These are phyloP conservation scores for Pseudopyrenochaeta lycopersici DNA, from an alignment of 2,329 filamentous ascomycete genomes.

Conservation along the genomic window DNA sequence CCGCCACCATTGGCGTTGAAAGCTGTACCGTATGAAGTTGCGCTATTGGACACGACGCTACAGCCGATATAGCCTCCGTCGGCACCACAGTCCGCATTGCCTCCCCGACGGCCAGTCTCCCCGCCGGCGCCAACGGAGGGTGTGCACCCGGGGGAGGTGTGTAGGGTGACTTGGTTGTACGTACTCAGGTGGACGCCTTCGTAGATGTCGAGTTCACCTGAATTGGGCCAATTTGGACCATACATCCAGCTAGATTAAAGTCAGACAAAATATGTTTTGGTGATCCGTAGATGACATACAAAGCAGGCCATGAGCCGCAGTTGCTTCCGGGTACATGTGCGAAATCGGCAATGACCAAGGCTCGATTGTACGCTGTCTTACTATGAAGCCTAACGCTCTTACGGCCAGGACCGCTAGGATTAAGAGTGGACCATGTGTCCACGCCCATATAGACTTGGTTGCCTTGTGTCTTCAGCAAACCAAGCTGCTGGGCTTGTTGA, in stretches of 20 bases:
- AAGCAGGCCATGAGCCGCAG: constrained; percentile 53
- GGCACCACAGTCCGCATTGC: constrained; percentile 47
- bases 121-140: constrained; percentile 44
- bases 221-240: constrained; percentile 51
- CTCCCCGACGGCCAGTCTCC: constrained; percentile 38
- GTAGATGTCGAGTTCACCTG: constrained; percentile 48
- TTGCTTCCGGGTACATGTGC: constrained; percentile 49
- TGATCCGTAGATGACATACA: constrained; percentile 27
- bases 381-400: constrained; percentile 49
- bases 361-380: constrained; percentile 48
- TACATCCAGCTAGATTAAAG: constrained; percentile 45
- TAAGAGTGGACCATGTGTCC: constrained; percentile 38
- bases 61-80: constrained; percentile 46
- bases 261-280: constrained; percentile 7
- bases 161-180: constrained; percentile 49
- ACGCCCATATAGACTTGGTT: constrained; percentile 52
- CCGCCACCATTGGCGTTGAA: constrained; percentile 55
- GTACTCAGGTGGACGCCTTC: constrained; percentile 51
- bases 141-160: constrained; percentile 46
- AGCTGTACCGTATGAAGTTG: constrained; percentile 46
- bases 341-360: constrained; percentile 51
- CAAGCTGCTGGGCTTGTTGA: constrained; percentile 41
- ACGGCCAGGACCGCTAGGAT: constrained; percentile 45
- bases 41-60: constrained; percentile 34
- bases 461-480: constrained; percentile 42